phyloP scores from a whole-genome alignment of 1,284 basidiomycete genomes.

The Papiliotrema flavescens region DNA sequence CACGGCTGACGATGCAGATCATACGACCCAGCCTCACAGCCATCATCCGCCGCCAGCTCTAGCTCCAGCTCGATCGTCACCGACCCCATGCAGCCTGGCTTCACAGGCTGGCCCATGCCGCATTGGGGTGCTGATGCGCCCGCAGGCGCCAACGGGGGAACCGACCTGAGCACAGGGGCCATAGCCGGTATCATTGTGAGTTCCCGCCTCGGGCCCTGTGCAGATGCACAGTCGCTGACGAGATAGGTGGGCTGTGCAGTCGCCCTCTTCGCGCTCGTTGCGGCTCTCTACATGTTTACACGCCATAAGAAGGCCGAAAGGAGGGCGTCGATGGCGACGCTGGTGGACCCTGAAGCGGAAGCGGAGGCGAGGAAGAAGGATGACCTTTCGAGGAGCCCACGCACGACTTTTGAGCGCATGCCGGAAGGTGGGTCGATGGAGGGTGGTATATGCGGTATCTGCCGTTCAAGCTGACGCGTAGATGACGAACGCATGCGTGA shows the following conservation, averaged over 20 bases:
- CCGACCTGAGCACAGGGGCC: background rate
- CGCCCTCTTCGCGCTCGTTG: background rate
- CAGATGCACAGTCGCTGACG: background rate
- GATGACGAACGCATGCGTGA: background rate
- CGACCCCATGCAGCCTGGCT: no score
- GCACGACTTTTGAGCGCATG: background rate
- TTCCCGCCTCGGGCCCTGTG: background rate
- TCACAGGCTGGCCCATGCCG: background rate
- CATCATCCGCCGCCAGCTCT: no score
- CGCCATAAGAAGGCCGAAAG: background rate
- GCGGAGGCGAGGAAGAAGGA: background rate
- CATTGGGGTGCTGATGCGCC: background rate
- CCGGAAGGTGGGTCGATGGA: background rate
- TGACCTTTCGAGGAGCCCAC: background rate
- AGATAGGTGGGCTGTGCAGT: background rate
- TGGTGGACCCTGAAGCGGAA: background rate
- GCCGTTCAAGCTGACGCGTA: background rate
- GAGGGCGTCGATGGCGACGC: background rate
- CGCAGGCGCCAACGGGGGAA: background rate
- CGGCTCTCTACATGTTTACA: background rate
- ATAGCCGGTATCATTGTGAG: background rate
- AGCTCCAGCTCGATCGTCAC: no score
- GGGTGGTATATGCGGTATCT: background rate
- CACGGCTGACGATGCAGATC: no score
- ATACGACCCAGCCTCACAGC: no score